phyloP scores from a whole-genome alignment of 208 protist genomes.

The Leishmania braziliensis region DNA sequence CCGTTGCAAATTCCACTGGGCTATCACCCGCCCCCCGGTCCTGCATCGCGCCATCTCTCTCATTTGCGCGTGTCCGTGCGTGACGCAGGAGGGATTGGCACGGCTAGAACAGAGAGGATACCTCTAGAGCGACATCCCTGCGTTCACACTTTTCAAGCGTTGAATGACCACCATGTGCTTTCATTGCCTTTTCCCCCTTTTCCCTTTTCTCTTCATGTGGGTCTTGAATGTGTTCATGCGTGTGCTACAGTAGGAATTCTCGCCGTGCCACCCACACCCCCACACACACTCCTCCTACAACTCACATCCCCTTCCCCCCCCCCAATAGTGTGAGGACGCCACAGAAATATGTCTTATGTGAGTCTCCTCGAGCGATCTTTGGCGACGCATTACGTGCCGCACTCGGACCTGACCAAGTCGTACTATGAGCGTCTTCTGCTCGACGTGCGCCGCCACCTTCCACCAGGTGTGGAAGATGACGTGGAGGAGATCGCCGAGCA shows the following conservation, averaged over 20 bases:
- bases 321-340: background rate
- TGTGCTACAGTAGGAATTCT: background rate
- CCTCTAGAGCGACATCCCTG: background rate
- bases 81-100: background rate
- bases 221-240: background rate
- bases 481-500: conserved; percentile 82
- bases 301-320: background rate
- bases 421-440: conserved; percentile 86
- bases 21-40: background rate
- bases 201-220: background rate
- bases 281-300: background rate
- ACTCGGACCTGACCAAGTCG: conserved; percentile 64
- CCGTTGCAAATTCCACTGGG: background rate
- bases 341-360: conserved; percentile 22
- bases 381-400: conserved; percentile 68
- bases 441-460: conserved; percentile 78
- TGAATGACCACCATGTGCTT: background rate
- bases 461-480: conserved; percentile 74
- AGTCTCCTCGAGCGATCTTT: conserved; percentile 8
- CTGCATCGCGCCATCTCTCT: background rate
- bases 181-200: background rate
- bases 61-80: background rate
- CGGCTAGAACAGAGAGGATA: background rate
- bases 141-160: background rate
- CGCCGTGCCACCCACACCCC: background rate